phyloP scores from a whole-genome alignment of 1,284 basidiomycete species.

The Salmacisia buchloeana region DNA sequence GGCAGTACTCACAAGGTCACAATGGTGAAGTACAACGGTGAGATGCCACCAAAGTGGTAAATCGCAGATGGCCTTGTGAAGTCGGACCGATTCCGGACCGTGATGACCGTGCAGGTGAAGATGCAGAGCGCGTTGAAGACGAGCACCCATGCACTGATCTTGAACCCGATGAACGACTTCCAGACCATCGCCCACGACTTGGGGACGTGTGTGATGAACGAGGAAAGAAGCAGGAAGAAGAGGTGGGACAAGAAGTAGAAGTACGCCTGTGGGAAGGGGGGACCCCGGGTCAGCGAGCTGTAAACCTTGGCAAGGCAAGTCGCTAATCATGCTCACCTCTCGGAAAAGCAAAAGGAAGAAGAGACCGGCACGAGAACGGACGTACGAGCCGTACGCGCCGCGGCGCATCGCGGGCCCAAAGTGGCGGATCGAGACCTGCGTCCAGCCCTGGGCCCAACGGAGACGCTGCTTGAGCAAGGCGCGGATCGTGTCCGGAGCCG shows the following conservation, averaged over 20 bases:
- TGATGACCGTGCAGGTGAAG: constrained; percentile 13
- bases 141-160: constrained; percentile 9
- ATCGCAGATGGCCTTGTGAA: constrained; percentile 32
- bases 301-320: not conserved
- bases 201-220: constrained; percentile 9
- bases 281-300: not conserved
- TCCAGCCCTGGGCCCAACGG: constrained; percentile 14
- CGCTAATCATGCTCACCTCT: not conserved
- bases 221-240: not conserved
- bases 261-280: not conserved
- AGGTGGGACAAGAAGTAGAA: constrained; percentile 12
- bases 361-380: constrained; percentile 5
- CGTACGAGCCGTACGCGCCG: constrained; percentile 9
- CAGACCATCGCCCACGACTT: constrained; percentile 6
- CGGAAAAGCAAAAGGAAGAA: constrained; percentile 13
- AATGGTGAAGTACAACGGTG: constrained; percentile 32
- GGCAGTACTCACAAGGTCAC: too few species aligned
- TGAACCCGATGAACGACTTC: constrained; percentile 10
- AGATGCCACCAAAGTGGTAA: constrained; percentile 25
- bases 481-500: constrained; percentile 8
- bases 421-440: constrained; percentile 12
- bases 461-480: constrained; percentile 12
- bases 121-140: constrained; percentile 11
- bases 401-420: constrained; percentile 2
- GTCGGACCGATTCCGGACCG: constrained; percentile 30